Conservation (phyloP, 2,329 filamentous ascomycete species). For the Sporothrix sp. region DNA sequence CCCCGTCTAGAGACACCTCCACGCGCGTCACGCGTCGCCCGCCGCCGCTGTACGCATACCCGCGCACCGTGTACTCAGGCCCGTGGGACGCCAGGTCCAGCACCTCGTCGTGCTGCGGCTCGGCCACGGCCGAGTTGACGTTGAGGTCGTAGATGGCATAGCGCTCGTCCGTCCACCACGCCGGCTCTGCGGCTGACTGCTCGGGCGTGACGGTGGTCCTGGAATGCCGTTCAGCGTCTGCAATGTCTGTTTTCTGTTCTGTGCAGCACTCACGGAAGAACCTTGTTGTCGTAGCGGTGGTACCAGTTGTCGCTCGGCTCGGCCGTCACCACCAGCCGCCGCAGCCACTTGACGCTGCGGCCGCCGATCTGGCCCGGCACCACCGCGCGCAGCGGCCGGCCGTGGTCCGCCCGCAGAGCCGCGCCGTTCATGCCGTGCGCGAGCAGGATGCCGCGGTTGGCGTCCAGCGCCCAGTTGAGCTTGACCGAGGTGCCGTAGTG, state of each 20-base stretch:
- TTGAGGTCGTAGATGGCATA: constrained; percentile 92
- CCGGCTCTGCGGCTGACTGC: constrained; percentile 9
- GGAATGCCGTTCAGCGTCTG: not conserved
- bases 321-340: constrained; percentile 66
- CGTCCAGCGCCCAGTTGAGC: constrained; percentile 79
- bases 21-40: constrained; percentile 75
- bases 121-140: constrained; percentile 58
- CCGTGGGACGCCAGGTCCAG: not conserved
- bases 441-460: constrained; percentile 73
- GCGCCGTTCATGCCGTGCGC: constrained; percentile 90
- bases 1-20: constrained; percentile 75
- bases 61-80: constrained; percentile 51
- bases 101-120: constrained; percentile 45
- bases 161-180: constrained; percentile 68
- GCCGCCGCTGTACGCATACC: constrained; percentile 83
- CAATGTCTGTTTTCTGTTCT: not conserved
- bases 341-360: constrained; percentile 88
- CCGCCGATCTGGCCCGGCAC: constrained; percentile 90
- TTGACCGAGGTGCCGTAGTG: constrained; percentile 83
- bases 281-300: constrained; percentile 87
- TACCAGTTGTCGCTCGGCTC: constrained; percentile 88
- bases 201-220: constrained; percentile 72
- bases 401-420: constrained; percentile 69
- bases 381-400: constrained; percentile 70
- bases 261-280: constrained; percentile 54